phyloP scores from a whole-genome alignment of 1,139 yeast genomes.

The Debaryomyces singareniensis region DNA sequence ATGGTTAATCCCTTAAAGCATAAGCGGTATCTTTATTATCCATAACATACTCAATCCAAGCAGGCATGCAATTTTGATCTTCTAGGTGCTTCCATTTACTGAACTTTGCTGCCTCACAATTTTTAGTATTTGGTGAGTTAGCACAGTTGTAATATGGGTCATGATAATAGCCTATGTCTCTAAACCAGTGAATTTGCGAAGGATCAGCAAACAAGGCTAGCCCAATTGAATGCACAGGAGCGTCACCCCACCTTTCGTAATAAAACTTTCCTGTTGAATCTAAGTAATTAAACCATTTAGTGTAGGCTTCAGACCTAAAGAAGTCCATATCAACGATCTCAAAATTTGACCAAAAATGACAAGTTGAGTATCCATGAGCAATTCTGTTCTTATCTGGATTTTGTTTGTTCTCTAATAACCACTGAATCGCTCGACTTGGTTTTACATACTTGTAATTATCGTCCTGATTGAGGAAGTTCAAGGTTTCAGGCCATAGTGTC shows the following conservation, averaged over 20 bases:
- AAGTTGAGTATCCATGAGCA: slow-evolving; percentile 71
- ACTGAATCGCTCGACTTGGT: slow-evolving; percentile 55
- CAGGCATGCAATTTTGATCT: slow-evolving; percentile 67
- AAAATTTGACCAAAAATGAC: slow-evolving; percentile 87
- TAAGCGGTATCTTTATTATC: slow-evolving; percentile 17
- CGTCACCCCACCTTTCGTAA: slow-evolving; percentile 91
- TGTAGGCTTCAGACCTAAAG: slow-evolving; percentile 60
- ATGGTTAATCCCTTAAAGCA: too few relatives aligned
- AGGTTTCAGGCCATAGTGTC: slow-evolving; percentile 65
- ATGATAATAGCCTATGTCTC: slow-evolving; percentile 78
- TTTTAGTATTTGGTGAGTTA: slow-evolving; percentile 20
- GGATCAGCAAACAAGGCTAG: slow-evolving; percentile 69
- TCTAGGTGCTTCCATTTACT: slow-evolving; percentile 32
- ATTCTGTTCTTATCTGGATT: slow-evolving; percentile 46
- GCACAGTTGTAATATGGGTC: slow-evolving; percentile 77
- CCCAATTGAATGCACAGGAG: slow-evolving; percentile 79
- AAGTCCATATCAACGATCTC: slow-evolving; percentile 82
- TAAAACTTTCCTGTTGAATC: slow-evolving; percentile 74
- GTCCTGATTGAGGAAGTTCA: slow-evolving; percentile 47
- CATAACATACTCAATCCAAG: slow-evolving; percentile 64
- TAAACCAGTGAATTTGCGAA: slow-evolving; percentile 72
- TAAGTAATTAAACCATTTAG: slow-evolving; percentile 55
- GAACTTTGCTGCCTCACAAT: slow-evolving; percentile 26
- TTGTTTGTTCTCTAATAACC: slow-evolving; percentile 64
- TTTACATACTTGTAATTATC: slow-evolving; percentile 60